Evolutionary conservation across 1,284 basidiomycete genomes (phyloP).

Genomic region (Abortiporus biennis): DNA sequence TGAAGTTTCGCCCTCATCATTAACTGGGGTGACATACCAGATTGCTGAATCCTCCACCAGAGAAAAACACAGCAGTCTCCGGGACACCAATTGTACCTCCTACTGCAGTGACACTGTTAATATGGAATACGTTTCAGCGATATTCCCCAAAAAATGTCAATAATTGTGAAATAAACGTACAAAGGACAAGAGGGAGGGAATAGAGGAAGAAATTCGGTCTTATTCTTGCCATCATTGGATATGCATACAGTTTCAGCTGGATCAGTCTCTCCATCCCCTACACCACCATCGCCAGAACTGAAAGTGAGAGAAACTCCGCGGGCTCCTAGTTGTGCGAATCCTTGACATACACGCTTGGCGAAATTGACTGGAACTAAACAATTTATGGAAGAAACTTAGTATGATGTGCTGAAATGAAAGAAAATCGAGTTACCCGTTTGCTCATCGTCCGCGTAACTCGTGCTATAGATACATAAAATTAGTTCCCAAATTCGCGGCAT

Average conservation of each 20-base stretch:
- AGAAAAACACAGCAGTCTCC: slow-evolving; percentile 49
- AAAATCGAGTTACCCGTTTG: slow-evolving; percentile 41
- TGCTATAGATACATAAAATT: slow-evolving; percentile 17
- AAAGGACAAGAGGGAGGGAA: slow-evolving; percentile 56
- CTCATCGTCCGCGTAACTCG: slow-evolving; percentile 65
- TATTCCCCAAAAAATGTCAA: too few species aligned
- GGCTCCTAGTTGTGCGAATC: slow-evolving; percentile 63
- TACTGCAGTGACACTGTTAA: slow-evolving; percentile 45
- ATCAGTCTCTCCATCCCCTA: slow-evolving; percentile 51
- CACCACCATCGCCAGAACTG: slow-evolving; percentile 65
- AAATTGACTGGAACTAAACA: slow-evolving; percentile 51
- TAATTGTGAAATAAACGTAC: slow-evolving; percentile 19
- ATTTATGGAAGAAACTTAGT: not conserved
- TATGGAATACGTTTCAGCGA: not conserved
- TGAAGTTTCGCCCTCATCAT: not conserved
- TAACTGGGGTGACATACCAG: slow-evolving; percentile 32
- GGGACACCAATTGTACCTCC: slow-evolving; percentile 55
- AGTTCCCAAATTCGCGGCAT: too few species aligned
- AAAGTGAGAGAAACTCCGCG: slow-evolving; percentile 55
- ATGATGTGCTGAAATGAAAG: not conserved
- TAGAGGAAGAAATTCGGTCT: slow-evolving; percentile 47
- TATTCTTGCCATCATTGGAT: slow-evolving; percentile 53
- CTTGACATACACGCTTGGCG: slow-evolving; percentile 54
- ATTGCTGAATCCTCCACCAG: slow-evolving; percentile 68
- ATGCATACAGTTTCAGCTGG: slow-evolving; percentile 47